Conservation (phyloP, 2,329 filamentous ascomycete genomes). For the Xylariales sp. region DNA sequence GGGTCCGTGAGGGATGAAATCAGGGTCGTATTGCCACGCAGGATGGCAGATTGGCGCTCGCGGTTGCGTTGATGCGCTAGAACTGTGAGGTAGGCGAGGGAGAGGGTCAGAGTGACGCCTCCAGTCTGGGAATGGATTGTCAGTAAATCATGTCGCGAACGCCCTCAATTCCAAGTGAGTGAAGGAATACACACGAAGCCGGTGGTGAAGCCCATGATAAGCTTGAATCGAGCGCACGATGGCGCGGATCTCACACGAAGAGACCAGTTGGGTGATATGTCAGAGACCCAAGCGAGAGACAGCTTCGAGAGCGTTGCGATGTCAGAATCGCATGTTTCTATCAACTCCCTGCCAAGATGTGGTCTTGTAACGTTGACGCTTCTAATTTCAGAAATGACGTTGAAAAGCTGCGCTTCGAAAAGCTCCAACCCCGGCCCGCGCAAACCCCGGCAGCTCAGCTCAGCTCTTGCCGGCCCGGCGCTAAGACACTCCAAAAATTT, state of each 20-base stretch:
- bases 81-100: constrained; percentile 66
- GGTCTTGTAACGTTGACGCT: no score
- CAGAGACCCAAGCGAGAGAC: not conserved
- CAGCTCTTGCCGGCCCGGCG: no score
- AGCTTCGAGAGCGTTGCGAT: no score
- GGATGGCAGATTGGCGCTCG: constrained; percentile 48
- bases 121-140: constrained; percentile 50
- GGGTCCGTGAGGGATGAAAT: constrained; percentile 50
- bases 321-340: no score
- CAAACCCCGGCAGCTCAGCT: no score
- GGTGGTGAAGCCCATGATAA: constrained; percentile 65
- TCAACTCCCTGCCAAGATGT: no score
- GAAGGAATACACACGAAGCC: constrained; percentile 75
- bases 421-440: no score
- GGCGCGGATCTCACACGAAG: constrained; percentile 16
- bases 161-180: no score
- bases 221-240: constrained; percentile 17
- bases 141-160: not conserved
- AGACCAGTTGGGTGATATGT: constrained; percentile 18
- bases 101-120: constrained; percentile 70
- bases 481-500: no score
- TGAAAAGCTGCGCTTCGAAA: no score
- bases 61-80: constrained; percentile 67
- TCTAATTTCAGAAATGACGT: no score
- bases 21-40: constrained; percentile 53